These are phyloP conservation scores for Shiraia sp. DNA, from an alignment of 2,329 filamentous ascomycete genomes.

Conservation along the genomic window DNA sequence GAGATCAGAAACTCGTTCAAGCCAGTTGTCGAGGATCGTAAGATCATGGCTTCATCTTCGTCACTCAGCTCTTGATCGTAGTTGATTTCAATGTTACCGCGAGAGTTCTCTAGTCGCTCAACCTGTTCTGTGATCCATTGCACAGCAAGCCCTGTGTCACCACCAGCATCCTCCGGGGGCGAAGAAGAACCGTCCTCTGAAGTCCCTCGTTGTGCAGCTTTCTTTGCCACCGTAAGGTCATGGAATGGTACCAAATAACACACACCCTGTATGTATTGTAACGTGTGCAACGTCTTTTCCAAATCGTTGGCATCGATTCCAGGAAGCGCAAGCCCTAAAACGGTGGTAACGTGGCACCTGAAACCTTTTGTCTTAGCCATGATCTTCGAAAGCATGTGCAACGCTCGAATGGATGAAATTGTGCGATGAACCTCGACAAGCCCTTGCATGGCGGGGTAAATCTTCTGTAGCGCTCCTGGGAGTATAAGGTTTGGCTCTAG, in stretches of 20 bases:
- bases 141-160: conserved; percentile 67
- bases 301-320: conserved; percentile 98
- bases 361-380: conserved; percentile 96
- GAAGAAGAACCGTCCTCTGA: conserved; percentile 32
- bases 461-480: conserved; percentile 89
- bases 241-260: conserved; percentile 95
- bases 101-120: conserved; percentile 88
- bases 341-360: conserved; percentile 89
- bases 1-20: conserved; percentile 91
- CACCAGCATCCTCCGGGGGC: conserved; percentile 40
- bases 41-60: conserved; percentile 82
- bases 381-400: conserved; percentile 89
- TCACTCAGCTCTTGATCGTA: conserved; percentile 82
- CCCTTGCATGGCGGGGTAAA: conserved; percentile 95
- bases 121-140: conserved; percentile 95
- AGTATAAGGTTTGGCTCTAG: conserved; percentile 90
- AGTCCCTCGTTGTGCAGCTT: conserved; percentile 13
- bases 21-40: conserved; percentile 91
- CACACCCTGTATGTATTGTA: conserved; percentile 93
- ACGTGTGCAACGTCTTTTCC: conserved; percentile 91
- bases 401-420: conserved; percentile 85
- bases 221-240: conserved; percentile 68
- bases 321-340: conserved; percentile 89
- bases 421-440: conserved; percentile 96
- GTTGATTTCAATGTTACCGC: conserved; percentile 81